Conservation (phyloP, 2,329 filamentous ascomycete species). For the Fusarium sp. region DNA sequence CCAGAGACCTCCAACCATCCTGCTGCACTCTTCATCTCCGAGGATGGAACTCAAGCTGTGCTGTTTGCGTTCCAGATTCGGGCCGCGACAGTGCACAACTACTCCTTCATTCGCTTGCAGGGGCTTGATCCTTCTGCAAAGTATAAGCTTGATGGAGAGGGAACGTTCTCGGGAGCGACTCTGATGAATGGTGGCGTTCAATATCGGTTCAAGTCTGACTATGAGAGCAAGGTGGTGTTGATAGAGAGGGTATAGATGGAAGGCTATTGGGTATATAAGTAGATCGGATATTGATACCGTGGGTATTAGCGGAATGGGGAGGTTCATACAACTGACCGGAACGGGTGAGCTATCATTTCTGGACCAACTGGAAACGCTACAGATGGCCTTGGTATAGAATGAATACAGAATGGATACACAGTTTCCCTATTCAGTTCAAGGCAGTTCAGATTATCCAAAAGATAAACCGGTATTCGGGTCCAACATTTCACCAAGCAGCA, state of each 20-base stretch:
- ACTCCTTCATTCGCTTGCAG: constrained; percentile 65
- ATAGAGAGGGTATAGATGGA: constrained; percentile 55
- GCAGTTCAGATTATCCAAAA: neutral
- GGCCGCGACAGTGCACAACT: constrained; percentile 62
- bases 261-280: neutral
- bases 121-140: constrained; percentile 66
- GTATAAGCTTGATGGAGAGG: constrained; percentile 65
- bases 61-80: constrained; percentile 72
- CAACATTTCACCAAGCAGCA: neutral
- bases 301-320: no score
- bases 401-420: neutral
- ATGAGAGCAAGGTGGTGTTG: constrained; percentile 67
- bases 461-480: neutral
- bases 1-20: constrained; percentile 72
- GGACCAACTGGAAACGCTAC: neutral
- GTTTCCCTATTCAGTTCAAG: neutral
- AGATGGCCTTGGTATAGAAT: neutral
- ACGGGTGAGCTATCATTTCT: neutral
- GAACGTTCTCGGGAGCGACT: constrained; percentile 66
- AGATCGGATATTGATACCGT: neutral
- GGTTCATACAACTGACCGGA: neutral
- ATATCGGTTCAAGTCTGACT: constrained; percentile 63
- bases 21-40: constrained; percentile 68
- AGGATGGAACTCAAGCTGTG: constrained; percentile 61
- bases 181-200: constrained; percentile 73